Conservation (phyloP, 495 filamentous ascomycete species). For the Beverwykella pulmonaria region DNA sequence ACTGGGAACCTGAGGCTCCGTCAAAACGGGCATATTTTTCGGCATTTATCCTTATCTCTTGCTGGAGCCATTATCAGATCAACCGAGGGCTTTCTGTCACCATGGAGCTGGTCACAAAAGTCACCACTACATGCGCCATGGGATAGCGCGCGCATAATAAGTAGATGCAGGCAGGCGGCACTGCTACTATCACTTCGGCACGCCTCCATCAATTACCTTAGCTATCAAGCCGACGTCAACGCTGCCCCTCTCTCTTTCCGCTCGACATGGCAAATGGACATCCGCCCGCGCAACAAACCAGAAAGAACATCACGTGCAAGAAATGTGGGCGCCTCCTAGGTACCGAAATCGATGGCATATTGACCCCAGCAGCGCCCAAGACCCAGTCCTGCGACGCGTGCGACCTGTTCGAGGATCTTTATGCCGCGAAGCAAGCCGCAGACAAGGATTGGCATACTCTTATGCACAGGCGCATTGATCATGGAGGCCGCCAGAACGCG, state of each 20-base stretch:
- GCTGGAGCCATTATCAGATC: neutral
- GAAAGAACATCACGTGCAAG: neutral
- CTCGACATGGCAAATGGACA: neutral
- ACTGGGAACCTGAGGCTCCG: neutral
- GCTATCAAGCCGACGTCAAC: neutral
- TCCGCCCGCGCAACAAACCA: neutral
- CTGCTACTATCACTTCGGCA: neutral
- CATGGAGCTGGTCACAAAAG: neutral
- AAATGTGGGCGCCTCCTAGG: neutral
- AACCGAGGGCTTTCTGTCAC: neutral
- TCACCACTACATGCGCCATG: neutral
- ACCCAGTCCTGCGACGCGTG: neutral
- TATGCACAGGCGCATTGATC: neutral
- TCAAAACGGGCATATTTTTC: neutral
- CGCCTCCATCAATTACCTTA: neutral
- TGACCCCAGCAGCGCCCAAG: neutral
- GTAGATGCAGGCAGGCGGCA: neutral
- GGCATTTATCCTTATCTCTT: neutral
- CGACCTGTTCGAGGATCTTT: neutral
- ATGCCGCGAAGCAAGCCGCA: neutral
- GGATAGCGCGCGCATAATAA: neutral
- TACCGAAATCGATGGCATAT: neutral
- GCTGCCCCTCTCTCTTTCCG: neutral
- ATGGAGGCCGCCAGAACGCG: constrained; percentile 2
- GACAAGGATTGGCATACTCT: neutral